Evolutionary conservation across 179 eudicot species (phyloP).

Genomic region (Gypsophila paniculata): DNA sequence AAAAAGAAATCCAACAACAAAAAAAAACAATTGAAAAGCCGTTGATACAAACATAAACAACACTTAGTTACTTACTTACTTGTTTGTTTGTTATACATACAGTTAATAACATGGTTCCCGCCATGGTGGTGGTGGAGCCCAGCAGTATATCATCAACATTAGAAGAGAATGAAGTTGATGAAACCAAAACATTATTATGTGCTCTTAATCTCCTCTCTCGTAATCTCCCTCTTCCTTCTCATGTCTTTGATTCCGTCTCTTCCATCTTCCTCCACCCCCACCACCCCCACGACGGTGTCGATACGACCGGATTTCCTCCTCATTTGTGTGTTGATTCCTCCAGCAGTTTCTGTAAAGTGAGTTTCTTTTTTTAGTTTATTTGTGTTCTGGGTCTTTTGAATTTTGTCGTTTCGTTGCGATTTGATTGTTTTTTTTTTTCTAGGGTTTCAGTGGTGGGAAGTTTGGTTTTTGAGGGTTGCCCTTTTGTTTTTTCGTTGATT

Average conservation of each 20-base stretch:
- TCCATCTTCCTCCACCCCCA: no score
- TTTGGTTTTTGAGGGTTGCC: background rate
- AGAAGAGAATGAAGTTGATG: conserved; percentile 35
- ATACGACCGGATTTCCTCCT: no score
- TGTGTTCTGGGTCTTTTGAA: background rate
- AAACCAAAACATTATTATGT: conserved; percentile 75
- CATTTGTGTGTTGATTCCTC: conserved; percentile 6
- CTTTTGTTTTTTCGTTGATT: no score
- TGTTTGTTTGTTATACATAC: background rate
- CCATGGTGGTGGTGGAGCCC: conserved; percentile 33
- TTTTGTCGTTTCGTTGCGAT: no score
- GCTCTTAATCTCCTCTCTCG: conserved; percentile 94
- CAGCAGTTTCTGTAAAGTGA: conserved; percentile 27
- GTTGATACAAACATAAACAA: background rate
- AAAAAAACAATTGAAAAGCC: background rate
- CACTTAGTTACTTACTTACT: no score
- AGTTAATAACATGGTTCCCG: conserved; percentile 25
- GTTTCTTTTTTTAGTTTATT: conserved; percentile 10
- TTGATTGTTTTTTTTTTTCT: background rate
- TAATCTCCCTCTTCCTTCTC: conserved; percentile 76
- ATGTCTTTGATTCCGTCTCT: conserved; percentile 66
- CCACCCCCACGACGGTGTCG: no score
- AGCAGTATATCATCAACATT: conserved; percentile 1
- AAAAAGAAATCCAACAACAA: background rate
- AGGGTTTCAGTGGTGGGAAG: background rate